A percentile compares a stretch with the other conserved stretches of the same genome.
Conservation (phyloP, 768 basidiomycete species). For the Suillus discolor region DNA sequence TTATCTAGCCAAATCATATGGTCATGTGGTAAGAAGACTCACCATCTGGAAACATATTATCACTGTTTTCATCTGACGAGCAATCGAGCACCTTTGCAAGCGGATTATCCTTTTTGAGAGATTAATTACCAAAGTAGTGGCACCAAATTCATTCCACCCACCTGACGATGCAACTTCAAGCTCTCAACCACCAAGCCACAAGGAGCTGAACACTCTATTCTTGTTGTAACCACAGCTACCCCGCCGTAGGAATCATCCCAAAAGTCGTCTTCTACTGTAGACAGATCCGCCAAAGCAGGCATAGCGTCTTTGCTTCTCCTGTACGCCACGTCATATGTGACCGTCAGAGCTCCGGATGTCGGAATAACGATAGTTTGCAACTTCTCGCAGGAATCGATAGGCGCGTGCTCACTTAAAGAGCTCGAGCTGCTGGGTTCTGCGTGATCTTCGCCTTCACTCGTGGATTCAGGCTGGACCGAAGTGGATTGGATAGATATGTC, state of each 20-base stretch:
- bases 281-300: conserved; percentile 54
- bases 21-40: conserved; percentile 15
- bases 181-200: conserved; percentile 57
- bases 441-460: conserved; percentile 1
- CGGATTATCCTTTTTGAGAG: conserved; percentile 40
- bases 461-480: conserved; percentile 20
- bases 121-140: not conserved
- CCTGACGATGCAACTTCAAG: conserved; percentile 50
- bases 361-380: conserved; percentile 69
- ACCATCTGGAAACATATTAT: conserved; percentile 52
- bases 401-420: conserved; percentile 20
- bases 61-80: conserved; percentile 48
- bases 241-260: conserved; percentile 55
- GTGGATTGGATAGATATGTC: conserved; percentile 81
- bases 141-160: conserved; percentile 27
- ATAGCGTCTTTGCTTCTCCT: conserved; percentile 42
- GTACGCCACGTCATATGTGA: conserved; percentile 58
- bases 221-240: conserved; percentile 58
- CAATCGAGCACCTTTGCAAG: conserved; percentile 53
- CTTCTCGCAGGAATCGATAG: conserved; percentile 50
- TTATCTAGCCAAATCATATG: conserved; percentile 1
- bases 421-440: conserved; percentile 13
- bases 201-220: conserved; percentile 55
- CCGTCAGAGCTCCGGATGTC: conserved; percentile 61
- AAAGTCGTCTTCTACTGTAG: conserved; percentile 52